A percentile compares a stretch with the other conserved stretches of the same genome.
phyloP scores from a whole-genome alignment of 2,329 filamentous ascomycete genomes.

The Xylariaceae sp. region DNA sequence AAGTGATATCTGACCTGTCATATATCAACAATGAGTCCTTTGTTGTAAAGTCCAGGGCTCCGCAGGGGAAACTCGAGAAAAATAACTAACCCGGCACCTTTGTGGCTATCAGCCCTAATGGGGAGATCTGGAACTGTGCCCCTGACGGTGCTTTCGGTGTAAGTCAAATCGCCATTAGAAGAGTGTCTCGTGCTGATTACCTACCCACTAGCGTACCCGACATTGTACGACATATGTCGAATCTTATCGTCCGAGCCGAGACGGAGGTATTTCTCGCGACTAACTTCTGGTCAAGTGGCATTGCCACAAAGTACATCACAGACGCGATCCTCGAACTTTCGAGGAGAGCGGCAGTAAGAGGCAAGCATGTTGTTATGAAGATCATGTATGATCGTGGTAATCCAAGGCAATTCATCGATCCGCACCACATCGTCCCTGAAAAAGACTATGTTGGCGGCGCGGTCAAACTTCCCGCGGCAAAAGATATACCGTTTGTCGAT shows the following conservation, averaged over 20 bases:
- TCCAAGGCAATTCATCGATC: slow-evolving; percentile 61
- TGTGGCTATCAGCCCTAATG: too few species aligned
- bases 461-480: slow-evolving; percentile 58
- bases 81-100: too few species aligned
- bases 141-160: slow-evolving; percentile 65
- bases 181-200: not conserved
- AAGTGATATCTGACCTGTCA: too few species aligned
- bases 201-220: slow-evolving; percentile 52
- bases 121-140: slow-evolving; percentile 61
- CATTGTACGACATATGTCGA: slow-evolving; percentile 71
- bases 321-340: slow-evolving; percentile 70
- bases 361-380: slow-evolving; percentile 63
- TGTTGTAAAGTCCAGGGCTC: too few species aligned
- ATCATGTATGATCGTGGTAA: slow-evolving; percentile 73
- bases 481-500: slow-evolving; percentile 70
- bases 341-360: slow-evolving; percentile 56
- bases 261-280: slow-evolving; percentile 72
- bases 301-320: slow-evolving; percentile 65
- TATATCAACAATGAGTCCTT: too few species aligned
- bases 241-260: slow-evolving; percentile 70
- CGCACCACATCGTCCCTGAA: slow-evolving; percentile 59
- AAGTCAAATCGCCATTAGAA: slow-evolving; percentile 16
- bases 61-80: too few species aligned
- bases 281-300: slow-evolving; percentile 71
- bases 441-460: slow-evolving; percentile 56